Evolutionary conservation across 306 rosid species (phyloP), one percentile per base, ranked within the genome.

Genomic region (Myrica gale): DNA sequence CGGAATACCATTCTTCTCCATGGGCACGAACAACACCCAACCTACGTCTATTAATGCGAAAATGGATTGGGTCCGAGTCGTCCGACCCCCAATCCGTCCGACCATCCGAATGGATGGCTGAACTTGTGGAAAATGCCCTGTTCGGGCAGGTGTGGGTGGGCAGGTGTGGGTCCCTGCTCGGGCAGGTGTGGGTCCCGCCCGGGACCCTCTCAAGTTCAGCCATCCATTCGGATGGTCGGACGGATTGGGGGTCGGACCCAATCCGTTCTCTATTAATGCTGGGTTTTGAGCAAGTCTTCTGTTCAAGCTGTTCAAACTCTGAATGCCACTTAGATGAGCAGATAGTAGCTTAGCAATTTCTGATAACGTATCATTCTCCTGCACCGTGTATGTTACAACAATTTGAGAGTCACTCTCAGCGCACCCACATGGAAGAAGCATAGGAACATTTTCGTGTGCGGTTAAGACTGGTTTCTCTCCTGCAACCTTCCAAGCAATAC

Each of bases 401-500:
- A 85, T 86, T 68, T 85, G 82, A 9, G 96, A 83, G 17, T 82
- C 85, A 68, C 74, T 80, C 45, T 84, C 82, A 1, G 78, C 76
- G 72, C 98, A 91, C 44, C 96, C 97, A 82, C 97, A 91, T 1
- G 86, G 88, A 81, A 93, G 84, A 82, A 84, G 79, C 26, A 93
- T 81, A 7, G 79, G 58, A n/a, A 78, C 32, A 21, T 39, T 26
- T 4, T 51, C 53, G 15, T 37, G 73, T 6, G 65, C 43, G 5
- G 0, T 0, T 76, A 89, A 74, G 1, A 1, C 0, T 23, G 0
- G 5, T 5, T 9, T 5, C n/a, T 80, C 71, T 32, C 53, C 70
- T 1, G 17, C 46, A 46, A 63, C 32, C 53, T 19, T 69, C 89
- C 82, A 85, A 7, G 86, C 89, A n/a, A 74, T 2, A 1, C 0